Conservation (phyloP, 495 filamentous ascomycete species). For the Platismatia glauca region DNA sequence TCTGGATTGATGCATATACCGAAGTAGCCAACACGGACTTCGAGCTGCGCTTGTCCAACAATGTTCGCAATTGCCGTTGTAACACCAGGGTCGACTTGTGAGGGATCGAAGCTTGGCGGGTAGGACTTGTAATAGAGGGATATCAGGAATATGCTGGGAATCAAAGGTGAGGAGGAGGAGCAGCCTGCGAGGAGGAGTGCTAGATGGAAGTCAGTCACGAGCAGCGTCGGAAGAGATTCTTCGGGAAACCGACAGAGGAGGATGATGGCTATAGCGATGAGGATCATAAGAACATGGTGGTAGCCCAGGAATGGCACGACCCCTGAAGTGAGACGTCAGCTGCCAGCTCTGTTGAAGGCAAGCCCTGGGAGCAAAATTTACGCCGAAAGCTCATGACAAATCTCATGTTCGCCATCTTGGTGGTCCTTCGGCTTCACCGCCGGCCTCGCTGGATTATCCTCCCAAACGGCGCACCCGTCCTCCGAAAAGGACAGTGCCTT, state of each 20-base stretch:
- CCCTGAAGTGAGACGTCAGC: constrained; percentile 40
- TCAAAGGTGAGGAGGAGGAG: constrained; percentile 59
- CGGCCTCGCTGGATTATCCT: constrained; percentile 2
- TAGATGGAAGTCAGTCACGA: neutral
- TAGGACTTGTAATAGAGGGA: constrained; percentile 61
- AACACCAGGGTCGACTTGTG: constrained; percentile 80
- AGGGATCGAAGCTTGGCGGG: constrained; percentile 50
- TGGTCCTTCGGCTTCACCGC: constrained; percentile 6
- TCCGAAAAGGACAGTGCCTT: constrained; percentile 24
- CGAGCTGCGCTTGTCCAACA: constrained; percentile 51
- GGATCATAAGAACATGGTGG: constrained; percentile 96
- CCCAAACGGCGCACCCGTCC: constrained; percentile 18
- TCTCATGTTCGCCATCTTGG: constrained; percentile 29
- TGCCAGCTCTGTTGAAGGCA: neutral
- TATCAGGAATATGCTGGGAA: constrained; percentile 62
- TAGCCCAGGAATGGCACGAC: constrained; percentile 93
- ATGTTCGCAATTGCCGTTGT: constrained; percentile 58
- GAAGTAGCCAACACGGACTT: constrained; percentile 66
- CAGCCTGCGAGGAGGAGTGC: constrained; percentile 58
- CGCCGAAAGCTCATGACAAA: constrained; percentile 26
- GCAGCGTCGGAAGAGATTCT: neutral
- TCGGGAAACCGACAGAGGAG: constrained; percentile 68
- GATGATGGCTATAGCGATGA: constrained; percentile 90
- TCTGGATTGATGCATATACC: constrained; percentile 59
- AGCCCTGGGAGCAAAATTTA: constrained; percentile 11